Conservation (phyloP, 2,329 filamentous ascomycete species). For the Thyridium curvatum region DNA sequence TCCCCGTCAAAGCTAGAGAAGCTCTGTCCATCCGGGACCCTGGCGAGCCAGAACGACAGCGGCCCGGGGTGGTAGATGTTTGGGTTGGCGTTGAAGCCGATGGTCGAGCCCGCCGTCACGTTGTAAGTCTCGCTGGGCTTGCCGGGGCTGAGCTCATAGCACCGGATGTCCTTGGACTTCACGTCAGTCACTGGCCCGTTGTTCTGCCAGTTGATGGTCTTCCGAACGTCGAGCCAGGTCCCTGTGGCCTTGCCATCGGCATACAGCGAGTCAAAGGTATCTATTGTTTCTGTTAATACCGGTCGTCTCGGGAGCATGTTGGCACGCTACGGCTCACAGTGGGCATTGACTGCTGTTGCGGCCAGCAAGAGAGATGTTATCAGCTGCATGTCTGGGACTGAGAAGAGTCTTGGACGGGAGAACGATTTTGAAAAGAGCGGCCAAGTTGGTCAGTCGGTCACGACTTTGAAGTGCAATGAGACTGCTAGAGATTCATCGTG, state of each 20-base stretch:
- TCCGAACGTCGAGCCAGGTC: constrained; percentile 20
- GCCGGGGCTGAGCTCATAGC: constrained; percentile 16
- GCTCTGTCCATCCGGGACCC: constrained; percentile 24
- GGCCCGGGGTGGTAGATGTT: constrained; percentile 31
- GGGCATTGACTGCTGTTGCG: constrained; percentile 9
- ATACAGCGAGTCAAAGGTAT: constrained; percentile 12
- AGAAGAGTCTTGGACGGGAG: neutral
- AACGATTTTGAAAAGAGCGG: neutral
- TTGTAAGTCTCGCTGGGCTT: constrained; percentile 21
- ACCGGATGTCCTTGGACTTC: constrained; percentile 18
- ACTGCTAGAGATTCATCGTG: neutral
- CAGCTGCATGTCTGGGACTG: constrained; percentile 6
- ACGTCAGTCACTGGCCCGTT: constrained; percentile 21
- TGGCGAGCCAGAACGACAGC: constrained; percentile 27
- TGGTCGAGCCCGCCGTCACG: constrained; percentile 27
- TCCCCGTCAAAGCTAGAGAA: constrained; percentile 23
- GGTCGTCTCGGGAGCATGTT: neutral
- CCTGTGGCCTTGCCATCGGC: constrained; percentile 7
- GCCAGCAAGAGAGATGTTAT: constrained; percentile 4
- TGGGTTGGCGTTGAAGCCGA: constrained; percentile 30
- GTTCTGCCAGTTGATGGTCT: constrained; percentile 26
- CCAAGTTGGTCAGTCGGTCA: too few relatives aligned
- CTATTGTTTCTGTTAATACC: constrained; percentile 1
- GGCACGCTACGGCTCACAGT: constrained; percentile 5
- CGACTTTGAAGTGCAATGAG: too few relatives aligned